Base-by-base conservation (phyloP, 129 eudicot species). In the Artemisia annua region DNA sequence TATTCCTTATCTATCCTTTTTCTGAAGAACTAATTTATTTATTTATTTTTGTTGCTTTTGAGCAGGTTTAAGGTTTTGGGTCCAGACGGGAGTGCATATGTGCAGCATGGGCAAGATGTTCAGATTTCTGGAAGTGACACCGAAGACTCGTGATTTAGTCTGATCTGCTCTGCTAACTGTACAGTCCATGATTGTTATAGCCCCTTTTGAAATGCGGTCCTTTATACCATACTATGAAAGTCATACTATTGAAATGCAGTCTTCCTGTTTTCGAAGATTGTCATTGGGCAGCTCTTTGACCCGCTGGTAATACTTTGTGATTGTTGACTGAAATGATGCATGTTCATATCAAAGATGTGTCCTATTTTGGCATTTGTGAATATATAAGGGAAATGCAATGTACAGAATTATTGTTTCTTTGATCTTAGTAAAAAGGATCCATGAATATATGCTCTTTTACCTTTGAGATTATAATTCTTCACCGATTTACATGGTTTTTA, bases 21-120 rank as follows among this genome's bases (percentile, higher is more conserved):
- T 24, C 11, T 2, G n/a, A 11, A 15, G 14, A 28, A 14, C 18
- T 24, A 18, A 20, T 51, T 43, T 17, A 17, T 9, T 51, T 35
- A 39, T 30, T 63, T 19, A n/a, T n/a, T n/a, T n/a, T 57, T 11
- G 14, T 18, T 7, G 11, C 53, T 59, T 19, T 58, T 51, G 80
- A 44, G 59, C 63, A 88, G 92, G 95, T 86, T 82, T 69, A 81
- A 84, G 79, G 85, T 91, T 15, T 71, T 88, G 88, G 91, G 92
- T 28, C 95, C 95, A 5, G 87, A 86, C 69, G 96, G 92, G 53
- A 86, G 88, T 79, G 10, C 35, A 75, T 91, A 91, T 63, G 72
- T 81, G 12, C 49, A 69, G 9, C 44, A 69, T 22, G 71, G 69
- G 60, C 88, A 75, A 28, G 97, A 88, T 28, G 75, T 73, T 69